Conservation (phyloP, 352 stramenopile species). For the Pythium aquatile region DNA sequence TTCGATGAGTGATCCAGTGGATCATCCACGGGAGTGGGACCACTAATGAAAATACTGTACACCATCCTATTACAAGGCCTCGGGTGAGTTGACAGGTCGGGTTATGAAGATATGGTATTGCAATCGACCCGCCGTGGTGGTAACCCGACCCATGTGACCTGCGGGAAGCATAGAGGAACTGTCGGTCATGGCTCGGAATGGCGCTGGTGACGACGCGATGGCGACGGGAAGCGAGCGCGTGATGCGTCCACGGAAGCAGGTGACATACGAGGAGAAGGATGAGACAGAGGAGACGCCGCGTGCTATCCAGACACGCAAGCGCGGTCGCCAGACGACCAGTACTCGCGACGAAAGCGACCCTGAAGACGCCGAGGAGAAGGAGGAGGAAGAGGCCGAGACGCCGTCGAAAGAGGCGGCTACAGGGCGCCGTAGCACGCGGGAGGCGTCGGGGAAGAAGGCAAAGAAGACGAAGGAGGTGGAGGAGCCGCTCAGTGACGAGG, state of each 20-base stretch:
- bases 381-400: not conserved
- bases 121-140: not conserved
- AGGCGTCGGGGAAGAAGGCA: not conserved
- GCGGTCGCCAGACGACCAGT: conserved; percentile 6
- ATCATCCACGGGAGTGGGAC: too few species aligned
- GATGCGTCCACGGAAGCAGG: conserved; percentile 3
- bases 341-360: conserved; percentile 8
- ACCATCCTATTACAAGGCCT: not conserved
- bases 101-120: not conserved
- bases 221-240: conserved; percentile 5
- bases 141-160: conserved; percentile 1
- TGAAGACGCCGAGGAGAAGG: not conserved
- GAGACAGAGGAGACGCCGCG: not conserved
- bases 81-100: not conserved
- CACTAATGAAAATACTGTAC: not conserved
- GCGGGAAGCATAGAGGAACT: not conserved
- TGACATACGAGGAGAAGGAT: not conserved
- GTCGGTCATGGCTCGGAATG: conserved; percentile 8
- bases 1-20: conserved; percentile 4
- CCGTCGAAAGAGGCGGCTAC: not conserved
- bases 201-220: not conserved
- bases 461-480: conserved; percentile 1
- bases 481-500: conserved; percentile 15
- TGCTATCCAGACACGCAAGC: conserved; percentile 3
- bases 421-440: not conserved